Base-by-base conservation (phyloP, 2,329 filamentous ascomycete species). In the Pseudocercospora eumusae region DNA sequence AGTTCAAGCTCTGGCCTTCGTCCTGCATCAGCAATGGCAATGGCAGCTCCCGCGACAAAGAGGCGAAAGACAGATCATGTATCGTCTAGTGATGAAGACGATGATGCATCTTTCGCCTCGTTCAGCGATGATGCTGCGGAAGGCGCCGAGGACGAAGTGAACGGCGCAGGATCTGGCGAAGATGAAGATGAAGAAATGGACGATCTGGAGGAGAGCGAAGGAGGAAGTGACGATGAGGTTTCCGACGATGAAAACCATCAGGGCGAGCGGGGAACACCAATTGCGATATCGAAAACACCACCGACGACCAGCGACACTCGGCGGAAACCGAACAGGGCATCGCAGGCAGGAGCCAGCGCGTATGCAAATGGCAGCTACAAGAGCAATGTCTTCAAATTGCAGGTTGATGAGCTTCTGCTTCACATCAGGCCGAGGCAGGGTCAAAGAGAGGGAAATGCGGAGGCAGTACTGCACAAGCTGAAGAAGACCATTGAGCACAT, bases 371-470 rank as follows among this genome's bases (percentile, higher is more conserved):
- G 83, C 53, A 79, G 83, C n/a, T 88, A 84, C 78, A 87, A 87
- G 71, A 87, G 85, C 47, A 87, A 82, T 71, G 77, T 88, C 60
- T 88, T 90, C 77, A 88, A 88, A 71, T 75, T 89, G 9, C 87
- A 90, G 71, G 79, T 88, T 33, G 84, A 89, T 65, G 86, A 88
- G 68, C 77, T 90, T 60, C 73, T 89, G 56, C 74, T 78, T 6
- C 83, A 86, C 66, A 77, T 86, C 55, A 80, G 81, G 68, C 83
- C 82, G 33, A 82, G 84, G 64, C 84, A 87, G 66, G 83, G 83
- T 31, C 85, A 83, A 71, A 82, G 82, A 65, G 78, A 84, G 64
- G 78, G 75, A 10, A 76, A 79, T 15, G 80, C 84, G 15, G 83
- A 88, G 64, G 78, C 81, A 56, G 75, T 79, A 25, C 76, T 88